Percentiles rank a stretch among this genome's conserved stretches.
phyloP scores from a whole-genome alignment of 164 flowering plant species.

The Magnolia changhungtana region DNA sequence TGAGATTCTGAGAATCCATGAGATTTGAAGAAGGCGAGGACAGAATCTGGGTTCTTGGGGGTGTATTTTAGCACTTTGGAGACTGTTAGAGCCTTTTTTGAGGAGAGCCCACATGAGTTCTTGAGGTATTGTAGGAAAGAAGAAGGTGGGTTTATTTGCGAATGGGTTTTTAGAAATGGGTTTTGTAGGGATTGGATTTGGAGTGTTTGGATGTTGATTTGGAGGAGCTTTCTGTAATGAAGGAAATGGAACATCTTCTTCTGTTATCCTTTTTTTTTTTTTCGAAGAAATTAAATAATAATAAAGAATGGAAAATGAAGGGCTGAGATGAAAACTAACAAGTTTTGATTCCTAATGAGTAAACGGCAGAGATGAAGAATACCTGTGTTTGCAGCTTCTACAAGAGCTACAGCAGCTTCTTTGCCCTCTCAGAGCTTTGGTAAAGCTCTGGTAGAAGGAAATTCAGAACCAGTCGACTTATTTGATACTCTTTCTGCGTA shows the following conservation, averaged over 20 bases:
- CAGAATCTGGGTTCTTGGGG: conserved; percentile 11
- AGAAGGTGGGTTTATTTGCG: conserved; percentile 4
- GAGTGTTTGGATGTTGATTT: background rate
- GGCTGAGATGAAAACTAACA: too few relatives aligned
- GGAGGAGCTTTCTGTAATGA: background rate
- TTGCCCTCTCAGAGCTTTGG: too few relatives aligned
- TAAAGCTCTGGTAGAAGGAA: too few relatives aligned
- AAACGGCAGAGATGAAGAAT: too few relatives aligned
- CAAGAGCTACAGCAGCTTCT: too few relatives aligned
- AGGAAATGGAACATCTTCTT: background rate
- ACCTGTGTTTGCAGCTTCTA: too few relatives aligned
- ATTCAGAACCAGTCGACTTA: too few relatives aligned
- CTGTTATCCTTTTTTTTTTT: too few relatives aligned
- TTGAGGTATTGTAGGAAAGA: conserved; percentile 23
- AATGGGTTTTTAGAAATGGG: conserved; percentile 4
- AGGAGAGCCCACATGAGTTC: conserved; percentile 17
- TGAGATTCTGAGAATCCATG: conserved; percentile 13
- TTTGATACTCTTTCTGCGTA: too few relatives aligned
- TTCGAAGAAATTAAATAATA: too few relatives aligned
- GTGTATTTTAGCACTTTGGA: conserved; percentile 9
- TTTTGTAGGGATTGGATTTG: background rate
- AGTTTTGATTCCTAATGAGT: too few relatives aligned
- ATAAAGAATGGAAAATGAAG: too few relatives aligned
- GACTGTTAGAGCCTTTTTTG: conserved; percentile 14
- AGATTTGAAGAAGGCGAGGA: conserved; percentile 8